Percentiles rank a stretch among this genome's conserved stretches.
These are phyloP conservation scores for Calophaca sinica DNA, from an alignment of 306 rosid species.

Conservation along the genomic window DNA sequence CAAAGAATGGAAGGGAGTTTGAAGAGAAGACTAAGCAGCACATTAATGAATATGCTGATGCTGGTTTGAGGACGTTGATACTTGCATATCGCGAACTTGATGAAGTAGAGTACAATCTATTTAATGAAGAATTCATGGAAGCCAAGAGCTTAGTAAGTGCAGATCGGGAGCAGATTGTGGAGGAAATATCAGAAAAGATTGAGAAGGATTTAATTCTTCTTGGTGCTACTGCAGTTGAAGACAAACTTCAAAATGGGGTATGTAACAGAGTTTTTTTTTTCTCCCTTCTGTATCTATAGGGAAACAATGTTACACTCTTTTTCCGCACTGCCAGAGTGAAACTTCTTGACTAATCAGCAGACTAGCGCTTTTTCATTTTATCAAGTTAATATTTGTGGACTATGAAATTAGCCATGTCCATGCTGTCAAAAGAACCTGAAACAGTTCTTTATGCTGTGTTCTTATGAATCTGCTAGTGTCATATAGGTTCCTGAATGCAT, in stretches of 20 bases:
- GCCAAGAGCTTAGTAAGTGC: constrained; percentile 47
- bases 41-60: constrained; percentile 50
- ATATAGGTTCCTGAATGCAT: constrained; percentile 52
- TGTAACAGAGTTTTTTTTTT: background rate
- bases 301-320: background rate
- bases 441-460: constrained; percentile 1
- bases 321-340: background rate
- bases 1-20: constrained; percentile 47
- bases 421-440: background rate
- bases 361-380: too few species aligned
- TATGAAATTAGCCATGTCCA: background rate
- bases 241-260: constrained; percentile 55
- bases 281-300: background rate
- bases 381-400: too few species aligned
- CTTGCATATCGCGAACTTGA: constrained; percentile 46
- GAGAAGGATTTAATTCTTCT: constrained; percentile 49
- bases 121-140: constrained; percentile 41
- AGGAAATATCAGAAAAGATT: constrained; percentile 44
- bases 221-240: constrained; percentile 55
- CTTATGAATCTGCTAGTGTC: constrained; percentile 10
- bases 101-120: constrained; percentile 41
- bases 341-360: background rate
- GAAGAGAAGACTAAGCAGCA: constrained; percentile 51
- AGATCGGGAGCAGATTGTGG: constrained; percentile 43
- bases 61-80: constrained; percentile 52